These are phyloP conservation scores for Hemisphaericaspora xylanilytica DNA, from an alignment of 1,139 yeast genomes.

Conservation along the genomic window DNA sequence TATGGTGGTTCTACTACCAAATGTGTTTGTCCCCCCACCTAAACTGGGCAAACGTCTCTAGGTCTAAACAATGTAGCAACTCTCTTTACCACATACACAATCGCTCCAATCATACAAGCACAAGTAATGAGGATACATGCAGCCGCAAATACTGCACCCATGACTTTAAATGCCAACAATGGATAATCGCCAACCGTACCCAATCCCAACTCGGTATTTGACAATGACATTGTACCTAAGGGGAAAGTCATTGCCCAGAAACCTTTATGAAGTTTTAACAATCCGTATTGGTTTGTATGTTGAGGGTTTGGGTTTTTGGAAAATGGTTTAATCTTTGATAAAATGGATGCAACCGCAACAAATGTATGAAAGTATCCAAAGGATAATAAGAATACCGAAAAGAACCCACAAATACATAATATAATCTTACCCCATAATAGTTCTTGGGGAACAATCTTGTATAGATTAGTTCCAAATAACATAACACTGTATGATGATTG, in stretches of 20 bases:
- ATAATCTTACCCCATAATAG: slow-evolving; percentile 18
- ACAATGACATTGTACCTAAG: slow-evolving; percentile 74
- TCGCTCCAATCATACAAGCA: slow-evolving; percentile 30
- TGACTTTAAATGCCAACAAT: slow-evolving; percentile 53
- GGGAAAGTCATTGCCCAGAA: slow-evolving; percentile 95
- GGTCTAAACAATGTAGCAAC: slow-evolving; percentile 6
- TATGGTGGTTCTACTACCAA: too few species aligned
- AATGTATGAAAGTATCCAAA: slow-evolving; percentile 66
- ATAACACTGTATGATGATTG: slow-evolving; percentile 75
- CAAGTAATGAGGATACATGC: slow-evolving; percentile 27
- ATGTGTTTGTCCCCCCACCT: slow-evolving; percentile 1
- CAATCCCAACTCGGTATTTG: slow-evolving; percentile 50
- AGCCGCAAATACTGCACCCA: slow-evolving; percentile 62
- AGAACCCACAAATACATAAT: slow-evolving; percentile 20
- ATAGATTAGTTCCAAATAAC: slow-evolving; percentile 48
- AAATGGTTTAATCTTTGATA: slow-evolving; percentile 37
- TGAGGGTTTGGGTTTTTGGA: slow-evolving; percentile 18
- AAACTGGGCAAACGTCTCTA: not conserved
- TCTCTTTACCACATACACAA: slow-evolving; percentile 15
- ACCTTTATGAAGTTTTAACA: slow-evolving; percentile 31
- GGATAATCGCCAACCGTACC: slow-evolving; percentile 33
- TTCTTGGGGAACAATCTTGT: slow-evolving; percentile 18
- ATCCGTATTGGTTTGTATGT: slow-evolving; percentile 15
- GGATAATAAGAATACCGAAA: slow-evolving; percentile 51
- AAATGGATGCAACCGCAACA: slow-evolving; percentile 46